phyloP scores from a whole-genome alignment of 345 rosid genomes.

The Ricinus communis region DNA sequence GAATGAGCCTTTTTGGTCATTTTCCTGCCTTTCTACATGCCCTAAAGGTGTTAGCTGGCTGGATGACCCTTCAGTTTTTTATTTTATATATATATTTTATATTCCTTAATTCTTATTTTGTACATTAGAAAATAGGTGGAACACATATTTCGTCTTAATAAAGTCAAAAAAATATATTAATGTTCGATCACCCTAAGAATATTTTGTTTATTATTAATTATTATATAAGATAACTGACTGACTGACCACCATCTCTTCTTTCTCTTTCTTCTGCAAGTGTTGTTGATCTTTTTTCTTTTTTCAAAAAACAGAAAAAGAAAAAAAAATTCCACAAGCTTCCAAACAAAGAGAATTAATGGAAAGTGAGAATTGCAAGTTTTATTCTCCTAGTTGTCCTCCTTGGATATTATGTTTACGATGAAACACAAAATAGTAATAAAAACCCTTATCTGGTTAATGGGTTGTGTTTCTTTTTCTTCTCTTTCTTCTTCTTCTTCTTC shows the following conservation, averaged over 20 bases:
- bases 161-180: constrained; percentile 47
- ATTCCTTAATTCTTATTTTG: background rate
- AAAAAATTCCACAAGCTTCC: constrained; percentile 74
- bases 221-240: constrained; percentile 42
- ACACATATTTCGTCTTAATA: constrained; percentile 45
- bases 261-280: constrained; percentile 45
- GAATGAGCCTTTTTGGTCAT: constrained; percentile 48
- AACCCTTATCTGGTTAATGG: constrained; percentile 55
- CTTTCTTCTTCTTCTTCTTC: background rate
- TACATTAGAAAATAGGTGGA: constrained; percentile 24
- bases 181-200: constrained; percentile 34
- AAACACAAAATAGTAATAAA: constrained; percentile 25
- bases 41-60: constrained; percentile 54
- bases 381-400: constrained; percentile 42
- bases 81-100: too few relatives aligned
- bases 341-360: constrained; percentile 87
- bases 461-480: constrained; percentile 24
- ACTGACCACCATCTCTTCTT: constrained; percentile 43
- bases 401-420: constrained; percentile 27
- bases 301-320: too few relatives aligned
- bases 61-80: constrained; percentile 22
- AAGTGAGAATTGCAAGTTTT: constrained; percentile 64
- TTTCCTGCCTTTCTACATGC: constrained; percentile 52
- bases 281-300: constrained; percentile 15
- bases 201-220: constrained; percentile 15